Evolutionary conservation across 352 stramenopile genomes (phyloP), one percentile per base, ranked within the genome.

Genomic region (Phytophthora agathidicida): DNA sequence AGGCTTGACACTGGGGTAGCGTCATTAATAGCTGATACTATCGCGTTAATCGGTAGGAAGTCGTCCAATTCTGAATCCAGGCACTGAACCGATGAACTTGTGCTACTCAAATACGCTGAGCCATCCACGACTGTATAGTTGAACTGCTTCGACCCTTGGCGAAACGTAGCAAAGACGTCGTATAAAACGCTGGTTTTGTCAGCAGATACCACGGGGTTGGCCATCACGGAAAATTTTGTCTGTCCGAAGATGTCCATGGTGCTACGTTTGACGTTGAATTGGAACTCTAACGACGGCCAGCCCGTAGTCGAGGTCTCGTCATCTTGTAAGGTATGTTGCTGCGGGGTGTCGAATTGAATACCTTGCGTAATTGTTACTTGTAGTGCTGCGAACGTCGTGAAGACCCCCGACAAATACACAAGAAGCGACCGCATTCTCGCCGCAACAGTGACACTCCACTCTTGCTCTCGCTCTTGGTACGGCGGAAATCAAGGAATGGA

Each of bases 81-180:
- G 32, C 59, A 73, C 16, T 55, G 22, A 1, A 55, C 53, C 19
- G 35, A 32, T 3, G 27, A 43, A 8, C n/a, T 31, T 23, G 17
- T 42, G 7, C 17, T 65, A 30, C 32, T 28, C n/a, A 62, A 47
- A 42, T 70, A 78, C 17, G 60, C 42, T n/a, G 46, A 36, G 10
- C 66, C 51, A 26, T 75, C 22, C 20, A 75, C 44, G 16, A 60
- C 23, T n/a, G 50, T 59, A 44, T 70, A 78, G 37, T 70, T 70
- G 42, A 62, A 57, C 8, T 19, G 27, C 24, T n/a, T 46, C 53
- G 4, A 54, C 36, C 17, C 31, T 22, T n/a, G n/a, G n/a, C n/a
- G n/a, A 20, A 68, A 60, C 2, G 20, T 50, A 24, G 49, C 41
- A 36, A 67, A 59, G 14, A 48, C 45, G 45, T 74, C 51, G 26